A percentile compares a stretch with the other conserved stretches of the same genome.
Evolutionary conservation across 2,329 filamentous ascomycete species (phyloP).

Genomic region (Coleophoma cylindrospora): DNA sequence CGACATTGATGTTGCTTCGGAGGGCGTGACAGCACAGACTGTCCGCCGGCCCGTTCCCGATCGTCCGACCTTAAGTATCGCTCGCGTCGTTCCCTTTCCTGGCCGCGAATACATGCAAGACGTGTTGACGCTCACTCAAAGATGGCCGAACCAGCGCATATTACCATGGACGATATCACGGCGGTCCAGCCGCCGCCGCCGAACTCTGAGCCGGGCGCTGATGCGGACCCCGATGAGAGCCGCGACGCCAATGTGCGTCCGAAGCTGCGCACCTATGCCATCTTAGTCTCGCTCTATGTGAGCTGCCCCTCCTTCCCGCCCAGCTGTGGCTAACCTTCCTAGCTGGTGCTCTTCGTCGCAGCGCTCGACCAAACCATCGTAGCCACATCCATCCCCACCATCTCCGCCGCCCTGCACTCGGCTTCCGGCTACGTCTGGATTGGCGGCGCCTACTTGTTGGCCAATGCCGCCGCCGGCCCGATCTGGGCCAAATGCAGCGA

Average conservation of each 20-base stretch:
- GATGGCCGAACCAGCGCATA: too few species aligned
- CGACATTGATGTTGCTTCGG: too few species aligned
- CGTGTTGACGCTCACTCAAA: too few species aligned
- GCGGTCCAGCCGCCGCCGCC: neutral
- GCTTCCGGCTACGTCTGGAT: constrained; percentile 46
- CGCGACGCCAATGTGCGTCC: constrained; percentile 16
- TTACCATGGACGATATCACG: neutral
- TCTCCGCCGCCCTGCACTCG: constrained; percentile 32
- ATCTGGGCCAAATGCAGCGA: constrained; percentile 59
- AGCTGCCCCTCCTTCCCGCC: neutral
- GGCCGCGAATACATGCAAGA: too few species aligned
- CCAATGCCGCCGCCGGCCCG: constrained; percentile 47
- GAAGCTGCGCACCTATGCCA: constrained; percentile 18
- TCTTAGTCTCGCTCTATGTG: constrained; percentile 21
- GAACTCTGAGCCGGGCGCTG: neutral
- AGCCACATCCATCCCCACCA: constrained; percentile 31
- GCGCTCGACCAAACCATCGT: constrained; percentile 30
- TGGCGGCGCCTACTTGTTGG: constrained; percentile 37
- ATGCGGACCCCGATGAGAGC: constrained; percentile 1
- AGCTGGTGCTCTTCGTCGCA: constrained; percentile 13
- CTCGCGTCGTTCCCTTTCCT: too few species aligned
- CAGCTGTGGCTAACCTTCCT: neutral
- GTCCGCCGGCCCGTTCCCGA: too few species aligned
- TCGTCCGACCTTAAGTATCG: too few species aligned
- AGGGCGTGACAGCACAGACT: too few species aligned